Base-by-base conservation (phyloP, 495 filamentous ascomycete genomes). In the Staphylotrichum tortipilum region DNA sequence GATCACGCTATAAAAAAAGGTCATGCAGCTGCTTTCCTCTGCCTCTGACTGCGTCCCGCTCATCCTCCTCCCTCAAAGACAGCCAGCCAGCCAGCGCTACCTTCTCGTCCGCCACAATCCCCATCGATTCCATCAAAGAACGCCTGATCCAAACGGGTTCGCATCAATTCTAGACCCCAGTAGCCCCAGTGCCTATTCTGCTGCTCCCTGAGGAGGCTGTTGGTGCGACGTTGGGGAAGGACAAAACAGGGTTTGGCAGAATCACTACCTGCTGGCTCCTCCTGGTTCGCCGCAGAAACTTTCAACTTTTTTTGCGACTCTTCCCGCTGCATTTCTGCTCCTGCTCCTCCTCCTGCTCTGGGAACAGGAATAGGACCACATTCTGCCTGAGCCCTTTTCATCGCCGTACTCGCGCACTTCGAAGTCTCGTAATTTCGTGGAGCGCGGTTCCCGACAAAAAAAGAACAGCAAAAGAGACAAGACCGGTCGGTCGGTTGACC, bases 351-450 rank as follows among this genome's bases (percentile, higher is more conserved):
- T n/a, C n/a, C n/a, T n/a, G n/a, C n/a, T n/a, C n/a, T n/a, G n/a
- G n/a, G n/a, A n/a, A n/a, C n/a, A n/a, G n/a, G n/a, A 19, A 54
- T 38, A 49, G 29, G 26, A 28, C 19, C 53, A 44, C 34, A 8
- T 42, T 56, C 45, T 37, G 11, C 44, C 9, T 18, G 15, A 15
- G 28, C 3, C 8, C 14, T 55, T 23, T 42, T n/a, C 30, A 35
- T 23, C 50, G 47, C 39, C 31, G 19, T 23, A n/a, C 14, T 23
- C 19, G 36, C 52, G 18, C 57, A 35, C 45, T 30, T 52, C 46
- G 49, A 47, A 28, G 51, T 44, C 14, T 60, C 54, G 57, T 63
- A 63, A 63, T 52, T n/a, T 38, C 49, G 49, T 52, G 51, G 51
- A 54, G 46, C 46, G 26, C 49, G 28, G 17, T 41, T n/a, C n/a